Conservation (phyloP, 345 rosid genomes). For the Boechera retrofracta region DNA sequence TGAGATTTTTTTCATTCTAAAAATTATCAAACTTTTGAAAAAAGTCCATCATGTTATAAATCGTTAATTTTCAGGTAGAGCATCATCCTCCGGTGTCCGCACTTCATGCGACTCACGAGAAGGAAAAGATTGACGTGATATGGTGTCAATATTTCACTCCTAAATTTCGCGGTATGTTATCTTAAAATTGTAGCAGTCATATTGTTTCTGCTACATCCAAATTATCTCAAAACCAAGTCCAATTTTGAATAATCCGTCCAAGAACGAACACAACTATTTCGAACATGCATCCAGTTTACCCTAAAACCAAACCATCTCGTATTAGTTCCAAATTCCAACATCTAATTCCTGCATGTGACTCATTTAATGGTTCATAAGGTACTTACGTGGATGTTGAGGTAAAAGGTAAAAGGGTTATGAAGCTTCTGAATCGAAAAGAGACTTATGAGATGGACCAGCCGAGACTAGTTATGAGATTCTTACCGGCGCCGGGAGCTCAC, state of each 20-base stretch:
- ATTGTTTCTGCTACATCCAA: not conserved
- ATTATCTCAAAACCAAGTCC: not conserved
- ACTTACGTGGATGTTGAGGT: conserved; percentile 69
- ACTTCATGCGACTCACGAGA: conserved; percentile 78
- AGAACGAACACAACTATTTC: not conserved
- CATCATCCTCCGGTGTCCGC: conserved; percentile 91
- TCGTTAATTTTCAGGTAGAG: conserved; percentile 50
- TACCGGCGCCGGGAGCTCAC: conserved; percentile 60
- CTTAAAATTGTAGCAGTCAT: not conserved
- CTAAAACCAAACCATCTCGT: not conserved
- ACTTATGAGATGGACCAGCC: conserved; percentile 81
- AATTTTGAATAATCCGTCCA: not conserved
- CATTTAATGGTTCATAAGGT: conserved; percentile 48
- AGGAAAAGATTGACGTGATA: conserved; percentile 59
- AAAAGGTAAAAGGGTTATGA: conserved; percentile 65
- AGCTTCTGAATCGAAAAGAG: conserved; percentile 61
- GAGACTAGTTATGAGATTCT: conserved; percentile 55
- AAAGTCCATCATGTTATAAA: too few relatives aligned
- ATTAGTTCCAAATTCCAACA: not conserved
- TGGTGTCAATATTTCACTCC: conserved; percentile 68
- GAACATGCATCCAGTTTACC: not conserved
- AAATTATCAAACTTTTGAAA: too few relatives aligned
- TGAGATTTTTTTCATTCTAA: too few relatives aligned
- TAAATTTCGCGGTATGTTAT: conserved; percentile 61
- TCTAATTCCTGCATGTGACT: conserved; percentile 3